Conservation (phyloP, 2,329 filamentous ascomycete genomes). For the Claviceps citrina region DNA sequence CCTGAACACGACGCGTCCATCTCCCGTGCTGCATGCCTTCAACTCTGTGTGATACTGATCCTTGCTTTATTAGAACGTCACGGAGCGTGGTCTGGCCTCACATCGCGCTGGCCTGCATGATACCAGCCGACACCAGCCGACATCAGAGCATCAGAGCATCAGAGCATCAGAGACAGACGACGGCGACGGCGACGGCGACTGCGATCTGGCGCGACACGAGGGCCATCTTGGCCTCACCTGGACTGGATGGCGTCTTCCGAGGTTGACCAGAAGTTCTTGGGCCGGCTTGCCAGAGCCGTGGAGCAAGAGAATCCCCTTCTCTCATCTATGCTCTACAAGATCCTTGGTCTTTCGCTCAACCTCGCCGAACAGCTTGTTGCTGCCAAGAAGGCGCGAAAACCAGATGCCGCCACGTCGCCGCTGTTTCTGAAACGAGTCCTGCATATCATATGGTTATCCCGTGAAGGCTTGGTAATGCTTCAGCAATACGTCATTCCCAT, state of each 20-base stretch:
- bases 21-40: neutral
- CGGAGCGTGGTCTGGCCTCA: neutral
- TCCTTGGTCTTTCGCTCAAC: slow-evolving; percentile 78
- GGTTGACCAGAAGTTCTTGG: slow-evolving; percentile 94
- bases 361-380: slow-evolving; percentile 70
- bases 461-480: slow-evolving; percentile 77
- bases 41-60: neutral
- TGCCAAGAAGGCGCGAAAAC: slow-evolving; percentile 65
- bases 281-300: slow-evolving; percentile 69
- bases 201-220: neutral
- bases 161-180: neutral
- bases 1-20: neutral
- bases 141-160: neutral
- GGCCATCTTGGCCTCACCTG: neutral
- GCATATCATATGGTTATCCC: slow-evolving; percentile 89
- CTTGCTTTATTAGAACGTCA: neutral
- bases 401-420: slow-evolving; percentile 65
- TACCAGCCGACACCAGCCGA: neutral
- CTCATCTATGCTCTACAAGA: slow-evolving; percentile 71
- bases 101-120: neutral
- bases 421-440: slow-evolving; percentile 67
- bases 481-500: slow-evolving; percentile 79
- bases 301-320: slow-evolving; percentile 64
- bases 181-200: neutral
- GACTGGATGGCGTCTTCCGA: slow-evolving; percentile 78